A percentile compares a stretch with the other conserved stretches of the same genome.
Evolutionary conservation across 2,329 filamentous ascomycete species (phyloP).

Genomic region (Colletotrichum siamense): DNA sequence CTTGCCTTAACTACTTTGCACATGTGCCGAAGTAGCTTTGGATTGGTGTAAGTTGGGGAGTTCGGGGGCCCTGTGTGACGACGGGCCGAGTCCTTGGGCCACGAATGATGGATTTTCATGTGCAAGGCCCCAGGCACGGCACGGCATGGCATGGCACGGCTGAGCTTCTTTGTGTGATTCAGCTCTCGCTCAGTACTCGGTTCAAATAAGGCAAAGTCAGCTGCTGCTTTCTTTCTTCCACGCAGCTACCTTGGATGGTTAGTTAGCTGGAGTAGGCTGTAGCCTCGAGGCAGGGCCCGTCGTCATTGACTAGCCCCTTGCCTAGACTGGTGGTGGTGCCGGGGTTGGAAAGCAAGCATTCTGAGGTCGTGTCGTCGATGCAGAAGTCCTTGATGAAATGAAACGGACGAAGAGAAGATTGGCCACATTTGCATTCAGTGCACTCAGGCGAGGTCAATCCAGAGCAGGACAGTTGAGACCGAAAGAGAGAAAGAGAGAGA

Average conservation of each 20-base stretch:
- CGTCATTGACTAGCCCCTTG: not conserved
- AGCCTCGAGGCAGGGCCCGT: not conserved
- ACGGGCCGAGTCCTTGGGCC: not conserved
- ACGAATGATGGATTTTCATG: not conserved
- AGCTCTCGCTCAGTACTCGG: not conserved
- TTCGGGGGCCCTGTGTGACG: not conserved
- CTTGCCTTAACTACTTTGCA: not conserved
- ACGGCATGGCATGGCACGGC: not conserved
- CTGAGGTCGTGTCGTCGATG: not conserved
- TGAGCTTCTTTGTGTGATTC: not conserved
- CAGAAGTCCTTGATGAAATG: not conserved
- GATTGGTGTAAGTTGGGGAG: not conserved
- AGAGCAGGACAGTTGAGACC: not conserved
- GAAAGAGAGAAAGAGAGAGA: not conserved
- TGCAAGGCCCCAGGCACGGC: not conserved
- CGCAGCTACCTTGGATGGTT: not conserved
- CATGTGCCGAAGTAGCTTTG: not conserved
- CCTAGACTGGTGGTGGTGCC: not conserved
- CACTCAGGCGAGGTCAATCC: not conserved
- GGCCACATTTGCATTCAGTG: not conserved
- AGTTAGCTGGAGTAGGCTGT: not conserved
- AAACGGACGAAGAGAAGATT: not conserved
- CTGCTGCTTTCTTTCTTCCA: not conserved
- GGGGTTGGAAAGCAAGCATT: not conserved
- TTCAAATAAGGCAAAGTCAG: not conserved